These are phyloP conservation scores for Gymnopilus junonius DNA, from an alignment of 768 basidiomycete species.

Conservation along the genomic window DNA sequence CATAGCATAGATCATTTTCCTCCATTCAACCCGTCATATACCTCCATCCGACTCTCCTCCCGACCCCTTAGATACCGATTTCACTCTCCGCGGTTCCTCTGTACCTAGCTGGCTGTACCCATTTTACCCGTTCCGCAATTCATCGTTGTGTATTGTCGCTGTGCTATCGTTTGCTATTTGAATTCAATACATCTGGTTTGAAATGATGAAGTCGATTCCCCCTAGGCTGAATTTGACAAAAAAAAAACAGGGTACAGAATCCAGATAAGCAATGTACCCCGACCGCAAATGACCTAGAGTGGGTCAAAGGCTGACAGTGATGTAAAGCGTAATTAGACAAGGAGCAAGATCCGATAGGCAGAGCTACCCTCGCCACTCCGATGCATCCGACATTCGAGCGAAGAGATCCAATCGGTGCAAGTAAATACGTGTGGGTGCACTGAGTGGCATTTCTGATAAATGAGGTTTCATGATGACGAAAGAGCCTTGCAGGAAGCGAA, in stretches of 20 bases:
- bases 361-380: background rate
- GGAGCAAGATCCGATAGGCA: background rate
- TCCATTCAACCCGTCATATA: background rate
- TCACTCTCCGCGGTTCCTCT: background rate
- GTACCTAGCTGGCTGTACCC: slow-evolving; percentile 2
- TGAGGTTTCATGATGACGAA: background rate
- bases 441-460: background rate
- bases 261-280: background rate
- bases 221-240: background rate
- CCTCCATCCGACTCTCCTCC: background rate
- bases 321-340: background rate
- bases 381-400: background rate
- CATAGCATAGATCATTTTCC: slow-evolving; percentile 1
- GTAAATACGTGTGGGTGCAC: background rate
- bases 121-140: background rate
- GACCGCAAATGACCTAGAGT: background rate
- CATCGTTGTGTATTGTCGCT: background rate
- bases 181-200: background rate
- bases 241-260: background rate
- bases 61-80: slow-evolving; percentile 3
- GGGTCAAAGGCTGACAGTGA: background rate
- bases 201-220: background rate
- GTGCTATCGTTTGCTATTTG: background rate
- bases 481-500: background rate
- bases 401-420: too few species aligned